Conservation (phyloP, 768 basidiomycete genomes). For the Russula lepida region DNA sequence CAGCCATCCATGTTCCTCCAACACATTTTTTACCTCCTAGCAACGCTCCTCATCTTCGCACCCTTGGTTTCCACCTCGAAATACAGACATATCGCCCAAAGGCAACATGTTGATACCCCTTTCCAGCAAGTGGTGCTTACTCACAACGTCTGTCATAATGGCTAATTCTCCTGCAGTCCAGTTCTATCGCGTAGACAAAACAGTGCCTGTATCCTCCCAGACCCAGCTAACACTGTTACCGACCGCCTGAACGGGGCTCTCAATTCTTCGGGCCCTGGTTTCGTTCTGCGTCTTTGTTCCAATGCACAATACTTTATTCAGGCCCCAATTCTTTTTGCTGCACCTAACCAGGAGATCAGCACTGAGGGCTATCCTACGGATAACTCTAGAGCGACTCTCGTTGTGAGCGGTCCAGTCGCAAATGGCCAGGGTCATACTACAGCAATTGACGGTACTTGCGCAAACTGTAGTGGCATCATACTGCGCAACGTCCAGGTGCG, state of each 20-base stretch:
- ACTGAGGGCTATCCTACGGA: conserved; percentile 70
- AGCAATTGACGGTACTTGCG: conserved; percentile 62
- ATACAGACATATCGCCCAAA: neutral
- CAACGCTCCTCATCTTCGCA: neutral
- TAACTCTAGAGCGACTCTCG: conserved; percentile 55
- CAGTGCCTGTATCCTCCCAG: conserved; percentile 31
- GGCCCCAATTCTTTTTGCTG: conserved; percentile 57
- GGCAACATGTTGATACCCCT: neutral
- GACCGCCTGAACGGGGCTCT: conserved; percentile 58
- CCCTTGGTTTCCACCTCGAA: neutral
- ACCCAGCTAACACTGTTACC: conserved; percentile 53
- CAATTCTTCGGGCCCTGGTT: conserved; percentile 57
- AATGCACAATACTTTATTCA: conserved; percentile 52
- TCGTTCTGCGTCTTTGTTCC: conserved; percentile 59
- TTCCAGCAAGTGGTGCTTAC: neutral
- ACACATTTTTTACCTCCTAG: neutral
- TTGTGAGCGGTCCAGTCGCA: conserved; percentile 54
- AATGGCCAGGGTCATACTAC: conserved; percentile 63
- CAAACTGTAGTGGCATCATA: conserved; percentile 47
- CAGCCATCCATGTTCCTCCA: neutral
- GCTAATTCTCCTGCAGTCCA: neutral
- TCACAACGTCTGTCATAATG: neutral
- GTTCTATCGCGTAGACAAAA: neutral
- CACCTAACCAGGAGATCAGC: conserved; percentile 71
- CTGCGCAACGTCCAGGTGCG: conserved; percentile 66